phyloP scores from a whole-genome alignment of 768 basidiomycete genomes.

The Royoungia palumana region DNA sequence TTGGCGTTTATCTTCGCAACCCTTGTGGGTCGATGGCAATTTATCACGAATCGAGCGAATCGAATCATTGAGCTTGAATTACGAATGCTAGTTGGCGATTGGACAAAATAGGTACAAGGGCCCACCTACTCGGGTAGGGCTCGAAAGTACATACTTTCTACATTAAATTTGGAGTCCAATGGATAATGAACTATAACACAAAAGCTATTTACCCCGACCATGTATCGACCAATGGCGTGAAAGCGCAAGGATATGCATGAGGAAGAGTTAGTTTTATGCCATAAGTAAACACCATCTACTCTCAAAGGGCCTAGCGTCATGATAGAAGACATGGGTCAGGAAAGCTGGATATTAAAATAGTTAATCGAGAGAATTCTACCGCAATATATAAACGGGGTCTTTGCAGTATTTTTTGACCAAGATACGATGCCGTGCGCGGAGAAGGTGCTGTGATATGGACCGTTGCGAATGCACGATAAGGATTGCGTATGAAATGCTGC shows the following conservation, averaged over 20 bases:
- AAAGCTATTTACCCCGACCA: conserved; percentile 11
- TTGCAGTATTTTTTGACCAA: conserved; percentile 16
- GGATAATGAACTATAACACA: conserved; percentile 26
- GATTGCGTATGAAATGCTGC: conserved; percentile 3
- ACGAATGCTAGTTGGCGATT: too few species aligned
- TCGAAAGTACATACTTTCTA: background rate
- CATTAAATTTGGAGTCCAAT: conserved; percentile 6
- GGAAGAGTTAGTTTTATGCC: conserved; percentile 1
- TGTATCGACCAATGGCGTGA: conserved; percentile 11
- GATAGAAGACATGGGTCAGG: conserved; percentile 7
- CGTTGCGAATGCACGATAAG: conserved; percentile 8
- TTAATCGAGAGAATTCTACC: conserved; percentile 12
- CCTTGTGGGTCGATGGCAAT: too few species aligned
- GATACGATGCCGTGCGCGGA: conserved; percentile 5
- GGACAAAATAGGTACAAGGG: background rate
- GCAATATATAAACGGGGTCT: conserved; percentile 22
- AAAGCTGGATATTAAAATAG: conserved; percentile 23
- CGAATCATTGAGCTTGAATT: too few species aligned
- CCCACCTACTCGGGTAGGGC: background rate
- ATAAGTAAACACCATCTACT: conserved; percentile 19
- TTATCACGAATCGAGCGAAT: too few species aligned
- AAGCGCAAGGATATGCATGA: conserved; percentile 2
- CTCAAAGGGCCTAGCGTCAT: conserved; percentile 11
- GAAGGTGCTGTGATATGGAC: conserved; percentile 3
- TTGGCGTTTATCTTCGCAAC: too few species aligned